Conservation (phyloP, 2,329 filamentous ascomycete species). For the Cladosporium sp. region DNA sequence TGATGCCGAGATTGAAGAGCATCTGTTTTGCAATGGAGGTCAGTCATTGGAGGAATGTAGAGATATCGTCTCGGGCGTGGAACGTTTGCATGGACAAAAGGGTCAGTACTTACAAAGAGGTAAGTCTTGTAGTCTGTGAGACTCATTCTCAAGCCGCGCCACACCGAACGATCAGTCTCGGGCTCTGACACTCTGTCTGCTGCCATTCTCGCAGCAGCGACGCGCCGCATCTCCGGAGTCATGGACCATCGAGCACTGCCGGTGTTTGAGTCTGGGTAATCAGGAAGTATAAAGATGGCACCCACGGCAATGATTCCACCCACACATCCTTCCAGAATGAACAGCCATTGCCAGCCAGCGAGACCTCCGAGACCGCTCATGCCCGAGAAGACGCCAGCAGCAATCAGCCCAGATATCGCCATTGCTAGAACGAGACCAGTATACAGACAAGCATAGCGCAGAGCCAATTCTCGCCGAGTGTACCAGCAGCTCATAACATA, state of each 20-base stretch:
- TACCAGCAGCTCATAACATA: slow-evolving; percentile 22
- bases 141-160: slow-evolving; percentile 1
- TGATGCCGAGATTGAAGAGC: not conserved
- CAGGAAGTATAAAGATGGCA: slow-evolving; percentile 58
- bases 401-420: slow-evolving; percentile 1
- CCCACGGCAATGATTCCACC: slow-evolving; percentile 57
- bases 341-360: slow-evolving; percentile 9
- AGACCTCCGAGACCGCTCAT: slow-evolving; percentile 48
- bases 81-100: too few relatives aligned
- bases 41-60: too few relatives aligned
- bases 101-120: slow-evolving; percentile 10
- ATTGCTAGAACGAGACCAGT: not conserved
- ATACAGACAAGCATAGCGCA: not conserved
- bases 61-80: too few relatives aligned
- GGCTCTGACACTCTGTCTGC: slow-evolving; percentile 46
- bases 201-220: slow-evolving; percentile 18
- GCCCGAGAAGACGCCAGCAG: slow-evolving; percentile 26
- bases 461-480: slow-evolving; percentile 28
- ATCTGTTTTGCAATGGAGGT: too few relatives aligned
- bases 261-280: slow-evolving; percentile 51
- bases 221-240: slow-evolving; percentile 33
- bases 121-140: not conserved
- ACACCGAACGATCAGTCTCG: slow-evolving; percentile 35
- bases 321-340: slow-evolving; percentile 7
- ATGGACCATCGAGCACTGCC: slow-evolving; percentile 37